A percentile compares a stretch with the other conserved stretches of the same genome.
phyloP scores from a whole-genome alignment of 371 early-diverging fungal species.

The Apophysomyces ossiformis region DNA sequence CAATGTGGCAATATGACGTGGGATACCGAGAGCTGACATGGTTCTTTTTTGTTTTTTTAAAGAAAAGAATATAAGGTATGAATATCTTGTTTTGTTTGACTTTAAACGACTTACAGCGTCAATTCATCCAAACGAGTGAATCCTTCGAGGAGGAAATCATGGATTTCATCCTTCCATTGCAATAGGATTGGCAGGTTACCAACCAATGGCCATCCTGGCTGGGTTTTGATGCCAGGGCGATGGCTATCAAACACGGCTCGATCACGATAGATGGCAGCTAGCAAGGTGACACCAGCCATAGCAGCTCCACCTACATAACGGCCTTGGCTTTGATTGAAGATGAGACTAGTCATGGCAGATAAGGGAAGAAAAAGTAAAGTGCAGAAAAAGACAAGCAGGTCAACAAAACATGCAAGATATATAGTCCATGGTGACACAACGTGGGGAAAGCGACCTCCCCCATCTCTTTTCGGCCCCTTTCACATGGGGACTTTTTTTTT shows the following conservation, averaged over 20 bases:
- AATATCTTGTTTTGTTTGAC: not conserved
- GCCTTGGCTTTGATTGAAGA: conserved; percentile 17
- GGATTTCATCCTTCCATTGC: conserved; percentile 20
- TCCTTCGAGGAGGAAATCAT: conserved; percentile 26
- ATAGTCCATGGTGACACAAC: conserved; percentile 8
- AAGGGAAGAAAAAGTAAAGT: not conserved
- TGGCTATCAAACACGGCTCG: conserved; percentile 31
- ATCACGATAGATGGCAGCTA: conserved; percentile 32
- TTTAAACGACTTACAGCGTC: conserved; percentile 19
- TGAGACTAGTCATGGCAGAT: conserved; percentile 1
- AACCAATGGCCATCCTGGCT: conserved; percentile 27
- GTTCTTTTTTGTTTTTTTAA: conserved; percentile 12
- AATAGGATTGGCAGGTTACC: conserved; percentile 25
- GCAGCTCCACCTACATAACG: conserved; percentile 35
- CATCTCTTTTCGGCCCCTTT: conserved; percentile 8
- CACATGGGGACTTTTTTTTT: not conserved
- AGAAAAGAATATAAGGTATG: too few relatives aligned
- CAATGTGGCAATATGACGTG: conserved; percentile 26
- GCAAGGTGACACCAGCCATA: conserved; percentile 20
- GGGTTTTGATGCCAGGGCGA: conserved; percentile 18
- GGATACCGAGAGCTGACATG: conserved; percentile 26
- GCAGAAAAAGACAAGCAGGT: not conserved
- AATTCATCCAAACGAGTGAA: conserved; percentile 19
- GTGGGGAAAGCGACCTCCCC: conserved; percentile 2
- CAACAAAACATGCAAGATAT: not conserved